Evolutionary conservation across 495 filamentous ascomycete genomes (phyloP).

Genomic region (Hypoxylon lenormandii): DNA sequence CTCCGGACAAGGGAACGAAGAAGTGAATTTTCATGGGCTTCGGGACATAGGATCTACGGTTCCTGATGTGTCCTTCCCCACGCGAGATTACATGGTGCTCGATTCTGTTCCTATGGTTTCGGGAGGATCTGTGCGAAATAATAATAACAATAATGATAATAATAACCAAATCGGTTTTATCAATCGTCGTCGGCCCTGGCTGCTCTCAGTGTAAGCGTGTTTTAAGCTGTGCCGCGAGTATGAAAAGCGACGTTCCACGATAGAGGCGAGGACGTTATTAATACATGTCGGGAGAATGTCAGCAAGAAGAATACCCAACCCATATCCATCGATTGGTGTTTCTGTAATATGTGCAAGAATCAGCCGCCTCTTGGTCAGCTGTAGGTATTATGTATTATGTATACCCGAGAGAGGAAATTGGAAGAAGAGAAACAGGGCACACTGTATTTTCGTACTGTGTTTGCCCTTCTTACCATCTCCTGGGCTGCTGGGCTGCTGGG

Average conservation of each 20-base stretch:
- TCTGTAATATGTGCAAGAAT: neutral
- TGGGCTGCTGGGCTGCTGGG: no score
- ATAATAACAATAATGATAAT: no score
- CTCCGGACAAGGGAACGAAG: neutral
- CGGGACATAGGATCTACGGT: neutral
- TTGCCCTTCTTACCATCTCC: constrained; percentile 18
- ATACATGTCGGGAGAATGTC: constrained; percentile 9
- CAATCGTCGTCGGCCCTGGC: neutral
- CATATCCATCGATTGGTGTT: constrained; percentile 13
- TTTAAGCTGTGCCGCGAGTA: constrained; percentile 26
- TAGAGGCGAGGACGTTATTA: constrained; percentile 16
- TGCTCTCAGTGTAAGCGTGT: no score
- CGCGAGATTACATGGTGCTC: neutral
- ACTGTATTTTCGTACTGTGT: constrained; percentile 28
- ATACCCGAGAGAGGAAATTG: neutral
- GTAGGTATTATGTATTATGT: neutral
- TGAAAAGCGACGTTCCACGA: constrained; percentile 11
- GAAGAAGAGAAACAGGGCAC: neutral
- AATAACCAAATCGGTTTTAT: neutral
- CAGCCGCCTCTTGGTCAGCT: constrained; percentile 13
- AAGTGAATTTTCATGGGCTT: no score
- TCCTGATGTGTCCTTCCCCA: neutral
- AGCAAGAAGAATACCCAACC: constrained; percentile 20
- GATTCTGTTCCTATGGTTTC: constrained; percentile 4
- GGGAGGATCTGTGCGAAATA: constrained; percentile 1